phyloP scores from a whole-genome alignment of 768 basidiomycete species.

The Termitomyces sp. region DNA sequence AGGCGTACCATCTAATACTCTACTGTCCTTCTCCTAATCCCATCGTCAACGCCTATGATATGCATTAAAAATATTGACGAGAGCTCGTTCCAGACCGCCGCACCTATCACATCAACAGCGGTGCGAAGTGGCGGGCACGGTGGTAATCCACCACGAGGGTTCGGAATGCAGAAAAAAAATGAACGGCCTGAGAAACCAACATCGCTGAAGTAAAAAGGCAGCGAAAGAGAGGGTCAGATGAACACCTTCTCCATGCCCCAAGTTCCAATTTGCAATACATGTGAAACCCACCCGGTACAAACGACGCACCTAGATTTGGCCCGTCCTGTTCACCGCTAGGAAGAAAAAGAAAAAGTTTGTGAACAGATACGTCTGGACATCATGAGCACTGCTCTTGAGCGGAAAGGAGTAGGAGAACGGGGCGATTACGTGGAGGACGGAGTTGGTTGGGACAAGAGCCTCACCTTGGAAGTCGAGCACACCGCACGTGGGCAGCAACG shows the following conservation, averaged over 20 bases:
- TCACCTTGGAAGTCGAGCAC: slow-evolving; percentile 18
- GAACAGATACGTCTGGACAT: background rate
- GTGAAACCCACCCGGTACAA: slow-evolving; percentile 5
- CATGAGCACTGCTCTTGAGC: background rate
- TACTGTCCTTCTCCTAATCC: slow-evolving; percentile 5
- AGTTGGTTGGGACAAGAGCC: slow-evolving; percentile 6
- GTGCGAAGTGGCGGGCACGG: background rate
- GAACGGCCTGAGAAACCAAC: background rate
- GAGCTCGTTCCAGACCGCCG: background rate
- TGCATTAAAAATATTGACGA: background rate
- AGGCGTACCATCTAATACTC: slow-evolving; percentile 4
- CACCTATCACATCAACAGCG: background rate
- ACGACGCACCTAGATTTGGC: background rate
- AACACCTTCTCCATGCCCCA: background rate
- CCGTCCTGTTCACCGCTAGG: background rate
- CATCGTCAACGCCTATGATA: background rate
- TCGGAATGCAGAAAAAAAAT: background rate
- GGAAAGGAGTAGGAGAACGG: background rate
- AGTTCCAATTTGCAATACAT: background rate
- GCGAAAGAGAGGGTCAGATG: background rate
- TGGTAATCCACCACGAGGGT: background rate
- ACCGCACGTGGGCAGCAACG: slow-evolving; percentile 13
- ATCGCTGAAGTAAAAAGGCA: background rate
- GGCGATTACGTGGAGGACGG: slow-evolving; percentile 1
- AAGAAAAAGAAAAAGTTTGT: background rate